Base-by-base conservation (phyloP, 2,329 filamentous ascomycete species). In the Ophiostoma himal-ulmi region DNA sequence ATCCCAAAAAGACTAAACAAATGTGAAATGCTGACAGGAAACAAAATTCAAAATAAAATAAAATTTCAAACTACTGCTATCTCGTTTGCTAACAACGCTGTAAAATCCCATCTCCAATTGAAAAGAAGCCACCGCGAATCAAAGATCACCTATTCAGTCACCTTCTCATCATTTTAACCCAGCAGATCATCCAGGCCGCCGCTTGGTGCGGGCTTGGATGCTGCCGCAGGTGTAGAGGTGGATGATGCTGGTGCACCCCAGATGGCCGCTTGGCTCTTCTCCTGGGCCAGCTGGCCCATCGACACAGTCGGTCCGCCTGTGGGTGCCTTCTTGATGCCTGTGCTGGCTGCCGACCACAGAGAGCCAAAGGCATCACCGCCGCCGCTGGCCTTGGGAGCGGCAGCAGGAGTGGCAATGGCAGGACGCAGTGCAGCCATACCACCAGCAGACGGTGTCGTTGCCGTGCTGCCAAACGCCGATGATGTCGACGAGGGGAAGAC, bases 231-330 rank as follows among this genome's bases (percentile, higher is more conserved):
- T 3, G 75, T 70, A 6, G 77, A 69, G 2, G 75, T 70, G 7
- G 77, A 69, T 74, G 78, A 70, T 10, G 88, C 83, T 20, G 90
- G 85, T 0, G 91, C 86, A 22, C 94, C 95, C 93, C 96, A 99
- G 73, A 99, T 92, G 8, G 94, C 93, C 20, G 94, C 93, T 75
- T 89, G 93, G 71, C 93, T 95, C 85, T 98, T 97, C 81, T 97
- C 93, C 83, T 97, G 97, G n/a, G 94, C 94, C 69, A 99, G 88
- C 79, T 96, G 94, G 39, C 93, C 94, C 81, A 99, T 86, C 70
- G 94, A 94, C 71, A 89, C 90, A 0, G 91, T 91, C 71, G 89
- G 89, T 71, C 89, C 85, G 0, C 90, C 91, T 69, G 84, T 82
- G 11, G 85, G 83, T 1, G 85, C 81, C 82, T 95, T 96, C 83